Conservation (phyloP, 2,329 filamentous ascomycete species). For the Didymella exigua region DNA sequence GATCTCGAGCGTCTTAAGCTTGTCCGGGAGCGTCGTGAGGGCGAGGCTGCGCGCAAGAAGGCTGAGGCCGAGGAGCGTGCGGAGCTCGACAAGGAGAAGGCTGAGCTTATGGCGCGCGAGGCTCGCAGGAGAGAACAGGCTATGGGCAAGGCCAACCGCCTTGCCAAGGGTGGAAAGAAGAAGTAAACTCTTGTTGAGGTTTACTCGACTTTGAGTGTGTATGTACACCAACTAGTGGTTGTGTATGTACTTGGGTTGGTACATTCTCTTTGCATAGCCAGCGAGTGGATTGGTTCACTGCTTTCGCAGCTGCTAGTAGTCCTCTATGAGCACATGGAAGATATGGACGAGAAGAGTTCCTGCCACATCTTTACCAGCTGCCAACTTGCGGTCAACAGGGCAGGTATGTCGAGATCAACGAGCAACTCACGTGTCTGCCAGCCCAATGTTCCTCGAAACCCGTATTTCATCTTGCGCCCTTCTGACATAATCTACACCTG, state of each 20-base stretch:
- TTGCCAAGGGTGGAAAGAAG: constrained; percentile 49
- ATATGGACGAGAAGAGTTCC: constrained; percentile 13
- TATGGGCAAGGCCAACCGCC: constrained; percentile 53
- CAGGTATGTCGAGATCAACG: not conserved
- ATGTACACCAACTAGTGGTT: not conserved
- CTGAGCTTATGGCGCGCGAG: constrained; percentile 55
- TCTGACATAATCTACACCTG: not conserved
- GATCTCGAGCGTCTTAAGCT: constrained; percentile 83
- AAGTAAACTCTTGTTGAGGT: constrained; percentile 29
- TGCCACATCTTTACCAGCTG: not conserved
- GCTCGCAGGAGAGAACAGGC: constrained; percentile 56
- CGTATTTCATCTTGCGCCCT: not conserved
- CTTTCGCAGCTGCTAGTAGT: not conserved
- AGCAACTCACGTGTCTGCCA: not conserved
- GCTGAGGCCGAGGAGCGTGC: constrained; percentile 62
- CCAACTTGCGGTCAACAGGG: not conserved
- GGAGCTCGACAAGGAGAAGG: constrained; percentile 62
- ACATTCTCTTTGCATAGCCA: constrained; percentile 32
- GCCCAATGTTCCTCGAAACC: not conserved
- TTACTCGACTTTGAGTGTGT: not conserved
- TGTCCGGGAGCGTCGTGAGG: constrained; percentile 84
- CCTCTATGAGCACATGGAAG: constrained; percentile 15
- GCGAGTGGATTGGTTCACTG: constrained; percentile 23
- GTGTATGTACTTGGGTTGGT: constrained; percentile 21
- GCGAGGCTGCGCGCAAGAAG: constrained; percentile 81